These are phyloP conservation scores for peach (Prunus persica) DNA, from an alignment of 306 rosid genomes.

Conservation along the genomic window Prunus_persica_NCBIv2 NC_034009.1:1036501-1037000, in stretches of 20 bases:
- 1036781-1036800: slow-evolving; percentile 36
- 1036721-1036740: too few species aligned
- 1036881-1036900: slow-evolving; percentile 13
- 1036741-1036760: too few species aligned
- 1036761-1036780: slow-evolving; percentile 3
- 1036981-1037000: slow-evolving; percentile 64
- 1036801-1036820: slow-evolving; percentile 20
- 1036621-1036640: slow-evolving; percentile 11
- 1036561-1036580: neutral
- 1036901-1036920: slow-evolving; percentile 31
- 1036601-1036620: neutral
- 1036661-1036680: neutral
- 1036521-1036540: neutral
- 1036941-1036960: slow-evolving; percentile 35
- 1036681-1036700: neutral
- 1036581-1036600: neutral
- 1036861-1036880: slow-evolving; percentile 16
- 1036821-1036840: slow-evolving; percentile 22
- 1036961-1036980: slow-evolving; percentile 47
- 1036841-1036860: slow-evolving; percentile 33
- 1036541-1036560: neutral
- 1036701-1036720: neutral
- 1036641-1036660: slow-evolving; percentile 26
- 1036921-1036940: slow-evolving; percentile 49
- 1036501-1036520: neutral